Base-by-base conservation (phyloP, 768 basidiomycete genomes). In the Gloeophyllum trabeum region DNA sequence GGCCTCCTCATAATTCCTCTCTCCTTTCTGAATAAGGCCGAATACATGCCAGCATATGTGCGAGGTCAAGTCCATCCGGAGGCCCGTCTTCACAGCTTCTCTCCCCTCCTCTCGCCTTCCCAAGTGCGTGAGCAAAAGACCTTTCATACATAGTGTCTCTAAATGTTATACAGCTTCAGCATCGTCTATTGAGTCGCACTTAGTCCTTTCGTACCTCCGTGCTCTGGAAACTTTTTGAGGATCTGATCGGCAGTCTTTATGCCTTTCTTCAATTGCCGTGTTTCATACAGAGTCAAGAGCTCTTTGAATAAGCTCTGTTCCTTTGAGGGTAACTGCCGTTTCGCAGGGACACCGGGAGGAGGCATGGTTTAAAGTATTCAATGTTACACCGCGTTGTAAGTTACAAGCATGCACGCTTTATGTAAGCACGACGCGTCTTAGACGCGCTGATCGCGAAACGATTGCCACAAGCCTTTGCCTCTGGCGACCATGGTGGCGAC, bases 41-140 rank as follows among this genome's bases (percentile, higher is more conserved):
- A 90, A 86, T 49, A 98, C 94, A 61, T 99, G 96, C 93, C 96
- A 98, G 56, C 82, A 84, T 56, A 99, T 97, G 54, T 97, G 92
- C 16, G 89, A 92, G 24, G 75, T 81, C 42, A 88, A 63, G 61
- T 93, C 88, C 37, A 80, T 68, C 34, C 77, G 72, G 49, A 89
- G 72, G 44, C 91, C 91, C 51, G 86, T 81, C 66, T 84, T 83
- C 50, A 90, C 82, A 35, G 89, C 72, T 26, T 85, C 81, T 44
- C 85, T 67, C 23, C 91, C 91, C 48, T 91, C 77, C 22, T 83
- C 88, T 46, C 79, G 79, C 55, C 71, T 71, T 39, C 79, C 88
- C 75, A 81, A 77, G 55, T 84, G 84, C 23, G 79, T 81, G 52
- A 82, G 65, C 41, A 96, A 69, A 39, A 98, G 78, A 1, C 94